Evolutionary conservation across 768 basidiomycete genomes (phyloP), one percentile per base, ranked within the genome.

Genomic region (Vishniacozyma victoriae): DNA sequence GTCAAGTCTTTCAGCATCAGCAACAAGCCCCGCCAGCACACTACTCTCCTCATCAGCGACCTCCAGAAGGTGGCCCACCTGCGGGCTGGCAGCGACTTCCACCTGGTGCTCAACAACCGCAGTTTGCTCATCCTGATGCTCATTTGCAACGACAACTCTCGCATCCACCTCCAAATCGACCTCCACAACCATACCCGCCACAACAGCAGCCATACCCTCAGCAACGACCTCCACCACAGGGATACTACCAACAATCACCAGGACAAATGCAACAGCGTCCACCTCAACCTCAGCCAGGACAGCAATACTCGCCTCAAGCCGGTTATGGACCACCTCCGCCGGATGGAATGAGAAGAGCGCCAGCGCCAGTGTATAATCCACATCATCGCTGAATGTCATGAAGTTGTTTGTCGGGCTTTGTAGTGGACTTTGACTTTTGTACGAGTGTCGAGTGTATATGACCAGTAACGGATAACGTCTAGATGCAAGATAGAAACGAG

Each of bases 1-100:
- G 62, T 24, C 59, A 60, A 35, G 52, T 60, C 23, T 60, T 53
- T 35, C 46, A 54, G 26, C 49, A 36, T 22, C 55, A 46, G 29
- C 48, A 27, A 15, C 43, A n/a, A n/a, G n/a, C 44, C n/a, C 43
- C 44, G 41, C 18, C 18, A 22, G 46, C 46, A 26, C 46, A 46
- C 35, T 24, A 13, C 25, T 23, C 23, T 14, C 42, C 38, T 19
- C 27, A 22, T 15, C 24, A 38, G 33, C 25, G 25, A 13, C 35
- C 45, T 29, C 51, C 44, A 36, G 42, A 35, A 5, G 27, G 35
- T 15, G 40, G 44, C 9, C 44, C 29, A 33, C 29, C 9, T 33
- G 9, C 29, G 9, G 9, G n/a, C 9, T 9, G 29, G 29, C 52
- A 53, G 33, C 41, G 52, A 29, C 40, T 53, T 42, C 52, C 52